phyloP scores from a whole-genome alignment of 352 stramenopile genomes.

The Phytophthora litchii region DNA sequence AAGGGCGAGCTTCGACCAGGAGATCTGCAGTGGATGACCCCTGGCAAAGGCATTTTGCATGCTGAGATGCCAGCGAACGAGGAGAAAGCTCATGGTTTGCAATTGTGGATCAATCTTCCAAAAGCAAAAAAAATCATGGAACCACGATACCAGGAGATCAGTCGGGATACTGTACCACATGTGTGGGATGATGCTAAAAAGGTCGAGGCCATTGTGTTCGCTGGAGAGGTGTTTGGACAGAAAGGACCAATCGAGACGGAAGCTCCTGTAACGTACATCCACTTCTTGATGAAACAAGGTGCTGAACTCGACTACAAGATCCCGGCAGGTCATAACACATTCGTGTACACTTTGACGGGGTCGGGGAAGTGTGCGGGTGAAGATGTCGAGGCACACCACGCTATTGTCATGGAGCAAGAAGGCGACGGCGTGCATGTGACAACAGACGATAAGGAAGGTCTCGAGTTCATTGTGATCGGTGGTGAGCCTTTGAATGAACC shows the following conservation, averaged over 20 bases:
- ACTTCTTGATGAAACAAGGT: slow-evolving; percentile 49
- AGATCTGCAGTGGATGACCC: slow-evolving; percentile 70
- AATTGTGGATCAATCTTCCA: slow-evolving; percentile 64
- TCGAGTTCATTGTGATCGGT: slow-evolving; percentile 69
- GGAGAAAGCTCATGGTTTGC: slow-evolving; percentile 45
- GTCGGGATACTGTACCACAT: slow-evolving; percentile 41
- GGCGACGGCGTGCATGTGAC: slow-evolving; percentile 56
- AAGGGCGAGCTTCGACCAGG: slow-evolving; percentile 52
- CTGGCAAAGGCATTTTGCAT: slow-evolving; percentile 56
- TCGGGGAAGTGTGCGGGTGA: slow-evolving; percentile 31
- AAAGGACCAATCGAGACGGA: slow-evolving; percentile 50
- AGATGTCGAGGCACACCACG: slow-evolving; percentile 40
- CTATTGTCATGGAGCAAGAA: slow-evolving; percentile 52
- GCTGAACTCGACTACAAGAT: slow-evolving; percentile 48
- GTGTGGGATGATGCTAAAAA: slow-evolving; percentile 44
- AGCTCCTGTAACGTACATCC: slow-evolving; percentile 58
- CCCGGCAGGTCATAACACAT: slow-evolving; percentile 47
- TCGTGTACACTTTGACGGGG: slow-evolving; percentile 46
- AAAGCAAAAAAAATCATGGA: slow-evolving; percentile 54
- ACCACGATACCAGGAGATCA: slow-evolving; percentile 60
- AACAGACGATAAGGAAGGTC: slow-evolving; percentile 27
- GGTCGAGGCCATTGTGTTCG: slow-evolving; percentile 58
- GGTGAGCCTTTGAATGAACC: slow-evolving; percentile 67
- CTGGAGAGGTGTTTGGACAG: slow-evolving; percentile 52
- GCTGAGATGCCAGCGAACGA: slow-evolving; percentile 52